These are phyloP conservation scores for Fagopyrum homotropicum DNA, from an alignment of 148 eudicot species.

Conservation along the genomic window DNA sequence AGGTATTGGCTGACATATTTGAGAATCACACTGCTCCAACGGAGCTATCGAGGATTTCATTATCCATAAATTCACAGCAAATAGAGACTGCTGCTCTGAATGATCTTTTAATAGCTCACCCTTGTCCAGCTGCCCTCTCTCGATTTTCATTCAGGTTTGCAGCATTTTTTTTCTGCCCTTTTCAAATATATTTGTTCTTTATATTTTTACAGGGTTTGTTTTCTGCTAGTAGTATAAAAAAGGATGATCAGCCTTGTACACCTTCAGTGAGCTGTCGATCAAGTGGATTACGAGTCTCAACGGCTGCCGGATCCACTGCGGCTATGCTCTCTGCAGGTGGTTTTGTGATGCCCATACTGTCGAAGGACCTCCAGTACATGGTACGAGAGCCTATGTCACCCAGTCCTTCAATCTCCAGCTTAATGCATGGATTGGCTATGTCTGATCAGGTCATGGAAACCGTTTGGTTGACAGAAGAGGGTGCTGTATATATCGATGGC, in stretches of 20 bases:
- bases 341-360: constrained; percentile 62
- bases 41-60: constrained; percentile 66
- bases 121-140: constrained; percentile 89
- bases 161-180: not conserved
- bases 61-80: constrained; percentile 47
- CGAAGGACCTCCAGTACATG: constrained; percentile 84
- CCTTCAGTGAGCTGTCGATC: constrained; percentile 53
- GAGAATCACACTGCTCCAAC: constrained; percentile 43
- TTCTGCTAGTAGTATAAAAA: constrained; percentile 37
- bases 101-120: constrained; percentile 73
- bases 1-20: constrained; percentile 71
- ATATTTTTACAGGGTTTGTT: not conserved
- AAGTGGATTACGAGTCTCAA: constrained; percentile 85
- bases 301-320: constrained; percentile 94
- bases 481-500: constrained; percentile 67
- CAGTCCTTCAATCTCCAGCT: constrained; percentile 22
- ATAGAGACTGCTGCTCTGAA: constrained; percentile 62
- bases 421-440: constrained; percentile 60
- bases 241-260: constrained; percentile 30
- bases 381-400: constrained; percentile 77
- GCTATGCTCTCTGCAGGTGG: constrained; percentile 97
- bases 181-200: not conserved
- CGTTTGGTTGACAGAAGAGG: constrained; percentile 59
- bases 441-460: constrained; percentile 45
- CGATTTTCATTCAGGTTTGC: constrained; percentile 76